A percentile compares a stretch with the other conserved stretches of the same genome.
Evolutionary conservation across 2,329 filamentous ascomycete genomes (phyloP).

Genomic region (Xylaria sp.): DNA sequence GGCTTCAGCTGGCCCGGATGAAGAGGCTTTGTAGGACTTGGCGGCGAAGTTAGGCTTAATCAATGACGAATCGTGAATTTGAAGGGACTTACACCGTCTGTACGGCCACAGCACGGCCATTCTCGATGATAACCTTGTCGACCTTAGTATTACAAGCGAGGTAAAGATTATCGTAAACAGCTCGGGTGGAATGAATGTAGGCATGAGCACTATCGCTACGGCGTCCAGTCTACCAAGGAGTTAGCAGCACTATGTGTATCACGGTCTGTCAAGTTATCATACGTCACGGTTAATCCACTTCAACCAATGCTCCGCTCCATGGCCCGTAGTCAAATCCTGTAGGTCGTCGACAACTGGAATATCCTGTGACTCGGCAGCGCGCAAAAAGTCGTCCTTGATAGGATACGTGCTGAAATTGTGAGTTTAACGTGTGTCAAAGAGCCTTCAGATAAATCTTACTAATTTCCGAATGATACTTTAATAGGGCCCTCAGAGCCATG

Average conservation of each 20-base stretch:
- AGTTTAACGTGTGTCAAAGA: constrained; percentile 2
- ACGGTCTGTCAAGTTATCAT: constrained; percentile 35
- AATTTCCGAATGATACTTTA: constrained; percentile 84
- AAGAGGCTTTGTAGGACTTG: constrained; percentile 72
- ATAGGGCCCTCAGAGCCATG: constrained; percentile 85
- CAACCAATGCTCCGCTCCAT: constrained; percentile 83
- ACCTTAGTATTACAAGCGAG: constrained; percentile 81
- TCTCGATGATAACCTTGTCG: constrained; percentile 79
- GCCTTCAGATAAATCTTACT: constrained; percentile 52
- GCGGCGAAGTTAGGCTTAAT: constrained; percentile 32
- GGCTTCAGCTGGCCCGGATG: constrained; percentile 63
- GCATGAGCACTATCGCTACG: constrained; percentile 82
- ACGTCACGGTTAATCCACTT: constrained; percentile 84
- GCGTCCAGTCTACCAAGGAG: constrained; percentile 66
- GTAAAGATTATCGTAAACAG: constrained; percentile 76
- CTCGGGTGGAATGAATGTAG: constrained; percentile 80
- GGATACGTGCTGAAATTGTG: constrained; percentile 69
- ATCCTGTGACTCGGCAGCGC: constrained; percentile 77
- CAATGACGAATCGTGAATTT: constrained; percentile 34
- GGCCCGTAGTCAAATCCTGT: constrained; percentile 75
- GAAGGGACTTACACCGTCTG: constrained; percentile 65
- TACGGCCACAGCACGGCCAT: constrained; percentile 77
- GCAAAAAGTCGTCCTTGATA: constrained; percentile 83
- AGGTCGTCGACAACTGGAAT: constrained; percentile 80
- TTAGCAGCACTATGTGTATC: not conserved